A percentile compares a stretch with the other conserved stretches of the same genome.
Evolutionary conservation across 108 stramenopile genomes (phyloP).

Genomic region (Fragilariopsis cylindrus): DNA sequence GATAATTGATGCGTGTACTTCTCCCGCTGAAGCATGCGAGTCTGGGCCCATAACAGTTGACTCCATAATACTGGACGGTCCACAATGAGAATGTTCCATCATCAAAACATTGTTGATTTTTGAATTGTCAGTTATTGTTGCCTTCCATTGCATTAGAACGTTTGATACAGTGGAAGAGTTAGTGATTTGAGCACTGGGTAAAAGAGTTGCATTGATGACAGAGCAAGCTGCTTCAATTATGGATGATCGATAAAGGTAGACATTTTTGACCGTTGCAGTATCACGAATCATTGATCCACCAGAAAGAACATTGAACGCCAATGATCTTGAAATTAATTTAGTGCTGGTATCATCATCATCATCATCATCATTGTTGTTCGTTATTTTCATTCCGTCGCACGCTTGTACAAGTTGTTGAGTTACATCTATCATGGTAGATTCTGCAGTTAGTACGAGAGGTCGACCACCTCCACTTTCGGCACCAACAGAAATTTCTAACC

Average conservation of each 20-base stretch:
- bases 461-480: conserved; percentile 82
- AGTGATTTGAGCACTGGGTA: conserved; percentile 51
- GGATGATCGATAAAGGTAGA: conserved; percentile 52
- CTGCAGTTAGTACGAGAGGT: conserved; percentile 38
- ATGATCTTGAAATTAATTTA: background rate
- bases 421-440: conserved; percentile 69
- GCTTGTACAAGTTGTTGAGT: conserved; percentile 42
- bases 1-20: conserved; percentile 75
- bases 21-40: conserved; percentile 77
- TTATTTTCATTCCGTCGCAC: background rate
- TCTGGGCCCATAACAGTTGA: conserved; percentile 83
- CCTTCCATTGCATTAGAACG: conserved; percentile 74
- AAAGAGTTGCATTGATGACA: conserved; percentile 53
- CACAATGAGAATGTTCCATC: conserved; percentile 71
- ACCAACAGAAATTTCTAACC: conserved; percentile 63
- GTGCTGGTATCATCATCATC: background rate
- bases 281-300: conserved; percentile 50
- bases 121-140: conserved; percentile 51
- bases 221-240: conserved; percentile 60
- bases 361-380: background rate
- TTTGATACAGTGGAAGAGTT: conserved; percentile 50
- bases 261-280: conserved; percentile 54
- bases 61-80: conserved; percentile 66
- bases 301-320: conserved; percentile 48
- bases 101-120: conserved; percentile 52